phyloP scores from a whole-genome alignment of 768 basidiomycete genomes.

The Rhodotorula taiwanensis region DNA sequence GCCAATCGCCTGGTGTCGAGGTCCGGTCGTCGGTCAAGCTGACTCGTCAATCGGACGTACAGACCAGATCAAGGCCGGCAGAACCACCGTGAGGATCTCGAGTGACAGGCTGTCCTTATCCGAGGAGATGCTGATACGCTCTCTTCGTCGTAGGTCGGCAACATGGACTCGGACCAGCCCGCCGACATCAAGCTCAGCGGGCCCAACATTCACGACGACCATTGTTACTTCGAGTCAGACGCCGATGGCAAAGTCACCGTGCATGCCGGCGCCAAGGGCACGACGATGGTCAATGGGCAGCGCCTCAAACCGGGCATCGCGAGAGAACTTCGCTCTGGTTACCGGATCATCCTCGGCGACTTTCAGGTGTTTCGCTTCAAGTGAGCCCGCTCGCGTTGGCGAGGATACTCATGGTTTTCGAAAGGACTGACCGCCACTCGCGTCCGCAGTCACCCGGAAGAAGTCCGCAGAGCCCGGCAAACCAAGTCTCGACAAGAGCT shows the following conservation, averaged over 20 bases:
- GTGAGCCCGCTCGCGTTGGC: conserved; percentile 9
- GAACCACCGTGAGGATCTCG: conserved; percentile 66
- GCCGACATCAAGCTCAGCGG: conserved; percentile 89
- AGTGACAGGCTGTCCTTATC: too few species aligned
- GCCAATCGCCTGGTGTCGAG: not conserved
- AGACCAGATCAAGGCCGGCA: conserved; percentile 78
- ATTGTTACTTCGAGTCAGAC: conserved; percentile 81
- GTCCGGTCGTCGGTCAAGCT: not conserved
- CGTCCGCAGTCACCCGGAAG: conserved; percentile 65
- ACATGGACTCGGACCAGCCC: conserved; percentile 68
- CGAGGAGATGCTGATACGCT: too few species aligned
- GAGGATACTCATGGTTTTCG: too few species aligned
- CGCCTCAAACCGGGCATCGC: conserved; percentile 71
- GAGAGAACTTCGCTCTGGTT: conserved; percentile 84
- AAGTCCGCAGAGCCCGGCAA: conserved; percentile 83
- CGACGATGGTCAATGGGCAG: conserved; percentile 91
- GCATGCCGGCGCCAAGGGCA: conserved; percentile 67
- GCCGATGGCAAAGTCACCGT: conserved; percentile 72
- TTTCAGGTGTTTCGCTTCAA: conserved; percentile 96
- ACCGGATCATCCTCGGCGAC: conserved; percentile 92
- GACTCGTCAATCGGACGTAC: not conserved
- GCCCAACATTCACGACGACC: conserved; percentile 80
- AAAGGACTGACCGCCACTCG: not conserved
- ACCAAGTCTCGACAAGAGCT: conserved; percentile 48
- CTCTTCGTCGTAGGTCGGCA: conserved; percentile 59